Evolutionary conservation across 495 filamentous ascomycete species (phyloP).

Genomic region (Aspergillus panamensis): DNA sequence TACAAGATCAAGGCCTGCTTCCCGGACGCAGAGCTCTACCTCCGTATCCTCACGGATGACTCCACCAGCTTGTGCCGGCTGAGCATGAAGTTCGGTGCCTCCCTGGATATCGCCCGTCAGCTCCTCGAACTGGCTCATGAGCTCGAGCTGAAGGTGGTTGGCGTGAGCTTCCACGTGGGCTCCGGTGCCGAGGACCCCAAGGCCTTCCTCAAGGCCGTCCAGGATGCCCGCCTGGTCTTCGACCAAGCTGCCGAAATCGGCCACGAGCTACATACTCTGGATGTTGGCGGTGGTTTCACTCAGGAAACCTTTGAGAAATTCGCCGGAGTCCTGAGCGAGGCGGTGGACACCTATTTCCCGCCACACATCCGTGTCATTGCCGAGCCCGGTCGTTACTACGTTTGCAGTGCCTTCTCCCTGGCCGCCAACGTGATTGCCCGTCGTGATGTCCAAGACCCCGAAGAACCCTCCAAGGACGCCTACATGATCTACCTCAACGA

Average conservation of each 20-base stretch:
- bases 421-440: conserved; percentile 95
- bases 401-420: conserved; percentile 85
- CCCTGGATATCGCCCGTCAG: conserved; percentile 70
- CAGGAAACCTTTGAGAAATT: conserved; percentile 87
- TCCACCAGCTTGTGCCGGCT: conserved; percentile 89
- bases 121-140: conserved; percentile 79
- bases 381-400: conserved; percentile 95
- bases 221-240: conserved; percentile 84
- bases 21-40: conserved; percentile 83
- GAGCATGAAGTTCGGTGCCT: conserved; percentile 95
- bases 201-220: conserved; percentile 84
- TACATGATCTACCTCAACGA: conserved; percentile 99
- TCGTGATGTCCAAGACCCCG: conserved; percentile 68
- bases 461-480: conserved; percentile 52
- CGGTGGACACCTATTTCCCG: conserved; percentile 85
- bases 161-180: conserved; percentile 96
- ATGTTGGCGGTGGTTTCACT: conserved; percentile 92
- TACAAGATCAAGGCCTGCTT: conserved; percentile 93
- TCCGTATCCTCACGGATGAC: conserved; percentile 95
- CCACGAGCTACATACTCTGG: conserved; percentile 77
- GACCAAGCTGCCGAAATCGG: conserved; percentile 78
- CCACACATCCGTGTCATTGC: conserved; percentile 83
- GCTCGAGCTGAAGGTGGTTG: conserved; percentile 91
- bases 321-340: conserved; percentile 72
- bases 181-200: conserved; percentile 88